These are phyloP conservation scores for Fusarium liriodendri DNA, from an alignment of 2,329 filamentous ascomycete genomes.

Conservation along the genomic window DNA sequence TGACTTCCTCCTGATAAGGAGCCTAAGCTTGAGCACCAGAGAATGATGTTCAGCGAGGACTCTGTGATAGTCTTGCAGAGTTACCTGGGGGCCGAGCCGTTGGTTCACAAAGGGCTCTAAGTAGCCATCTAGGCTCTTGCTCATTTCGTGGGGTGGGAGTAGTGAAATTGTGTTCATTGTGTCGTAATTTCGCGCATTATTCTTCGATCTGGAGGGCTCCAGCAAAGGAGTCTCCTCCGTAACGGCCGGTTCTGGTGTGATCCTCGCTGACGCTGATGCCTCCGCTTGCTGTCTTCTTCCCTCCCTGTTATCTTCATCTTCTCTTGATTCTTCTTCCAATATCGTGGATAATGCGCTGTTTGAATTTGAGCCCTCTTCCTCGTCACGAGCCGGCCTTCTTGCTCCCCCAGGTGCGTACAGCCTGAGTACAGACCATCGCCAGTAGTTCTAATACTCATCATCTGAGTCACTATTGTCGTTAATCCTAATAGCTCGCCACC, in stretches of 20 bases:
- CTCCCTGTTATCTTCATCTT: not conserved
- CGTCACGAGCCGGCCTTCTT: not conserved
- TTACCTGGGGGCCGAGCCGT: not conserved
- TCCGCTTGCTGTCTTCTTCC: not conserved
- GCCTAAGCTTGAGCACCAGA: not conserved
- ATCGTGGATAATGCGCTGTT: not conserved
- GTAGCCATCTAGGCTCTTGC: not conserved
- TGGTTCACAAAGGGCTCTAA: not conserved
- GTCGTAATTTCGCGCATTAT: not conserved
- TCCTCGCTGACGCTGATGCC: not conserved
- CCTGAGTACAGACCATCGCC: conserved; percentile 2
- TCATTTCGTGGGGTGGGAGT: not conserved
- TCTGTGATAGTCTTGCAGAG: not conserved
- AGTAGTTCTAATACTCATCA: conserved; percentile 61
- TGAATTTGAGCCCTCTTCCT: not conserved
- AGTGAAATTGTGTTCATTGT: not conserved
- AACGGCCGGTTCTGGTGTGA: not conserved
- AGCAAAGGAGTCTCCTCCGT: not conserved
- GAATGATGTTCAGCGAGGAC: not conserved
- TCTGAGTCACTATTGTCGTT: conserved; percentile 83
- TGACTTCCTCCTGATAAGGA: not conserved
- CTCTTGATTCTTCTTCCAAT: conserved; percentile 3
- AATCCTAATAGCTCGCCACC: conserved; percentile 81
- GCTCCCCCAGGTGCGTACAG: not conserved
- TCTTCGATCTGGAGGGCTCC: not conserved